Conservation (phyloP, 2,329 filamentous ascomycete genomes). For the Hirsutella minnesotensis region DNA sequence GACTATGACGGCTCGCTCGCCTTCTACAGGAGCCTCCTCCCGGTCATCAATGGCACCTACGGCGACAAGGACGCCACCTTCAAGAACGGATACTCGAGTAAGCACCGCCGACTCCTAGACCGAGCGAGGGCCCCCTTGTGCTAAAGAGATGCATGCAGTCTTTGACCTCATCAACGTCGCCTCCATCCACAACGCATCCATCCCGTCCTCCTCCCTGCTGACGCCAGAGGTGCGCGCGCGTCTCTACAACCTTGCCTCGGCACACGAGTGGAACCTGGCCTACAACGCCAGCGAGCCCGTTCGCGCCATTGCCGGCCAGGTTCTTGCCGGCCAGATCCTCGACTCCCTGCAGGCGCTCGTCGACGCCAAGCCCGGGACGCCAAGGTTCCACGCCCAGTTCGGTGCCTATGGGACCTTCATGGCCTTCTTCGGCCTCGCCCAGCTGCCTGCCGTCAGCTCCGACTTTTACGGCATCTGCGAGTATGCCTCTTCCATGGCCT, state of each 20-base stretch:
- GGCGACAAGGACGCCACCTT: slow-evolving; percentile 33
- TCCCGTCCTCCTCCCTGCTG: slow-evolving; percentile 47
- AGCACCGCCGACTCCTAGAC: slow-evolving; percentile 11
- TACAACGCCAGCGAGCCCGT: slow-evolving; percentile 64
- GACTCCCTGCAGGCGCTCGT: slow-evolving; percentile 40
- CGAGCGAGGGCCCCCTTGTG: too few species aligned
- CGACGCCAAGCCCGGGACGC: slow-evolving; percentile 20
- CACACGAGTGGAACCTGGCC: slow-evolving; percentile 71
- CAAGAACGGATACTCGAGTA: slow-evolving; percentile 51
- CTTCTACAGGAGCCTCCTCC: slow-evolving; percentile 44
- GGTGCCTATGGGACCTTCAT: slow-evolving; percentile 51
- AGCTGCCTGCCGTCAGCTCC: slow-evolving; percentile 34
- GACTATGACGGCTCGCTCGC: slow-evolving; percentile 40
- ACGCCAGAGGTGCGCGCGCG: slow-evolving; percentile 46
- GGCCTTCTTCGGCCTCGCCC: slow-evolving; percentile 49
- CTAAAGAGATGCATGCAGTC: slow-evolving; percentile 21
- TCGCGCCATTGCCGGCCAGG: slow-evolving; percentile 45
- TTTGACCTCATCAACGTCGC: slow-evolving; percentile 50
- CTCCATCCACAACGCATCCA: slow-evolving; percentile 46
- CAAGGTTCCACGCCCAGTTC: slow-evolving; percentile 41
- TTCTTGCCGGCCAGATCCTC: slow-evolving; percentile 44
- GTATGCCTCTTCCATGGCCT: slow-evolving; percentile 71
- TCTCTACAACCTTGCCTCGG: slow-evolving; percentile 62
- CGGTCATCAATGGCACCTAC: slow-evolving; percentile 43
- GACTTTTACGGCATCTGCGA: slow-evolving; percentile 71